These are phyloP conservation scores for Fusarium annulatum DNA, from an alignment of 2,329 filamentous ascomycete genomes.

Conservation along the genomic window DNA sequence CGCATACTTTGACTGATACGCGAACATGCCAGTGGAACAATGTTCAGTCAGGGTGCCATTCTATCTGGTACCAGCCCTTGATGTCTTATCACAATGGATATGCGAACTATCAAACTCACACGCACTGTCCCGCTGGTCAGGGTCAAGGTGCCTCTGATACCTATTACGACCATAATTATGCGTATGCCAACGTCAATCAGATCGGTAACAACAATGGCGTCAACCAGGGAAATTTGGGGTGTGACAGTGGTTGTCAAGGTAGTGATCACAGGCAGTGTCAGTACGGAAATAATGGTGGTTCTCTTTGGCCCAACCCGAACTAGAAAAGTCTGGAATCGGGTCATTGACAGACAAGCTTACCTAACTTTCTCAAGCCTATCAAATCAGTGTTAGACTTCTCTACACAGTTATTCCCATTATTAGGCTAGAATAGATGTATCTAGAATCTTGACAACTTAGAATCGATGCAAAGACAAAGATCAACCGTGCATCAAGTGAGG, in stretches of 20 bases:
- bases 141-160: not conserved
- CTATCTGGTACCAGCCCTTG: not conserved
- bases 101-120: not conserved
- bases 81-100: not conserved
- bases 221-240: not conserved
- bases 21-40: not conserved
- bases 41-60: not conserved
- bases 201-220: not conserved
- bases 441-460: rapidly evolving
- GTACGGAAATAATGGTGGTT: not conserved
- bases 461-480: not conserved
- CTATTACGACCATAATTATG: not conserved
- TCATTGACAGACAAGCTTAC: not conserved
- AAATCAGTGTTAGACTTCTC: rapidly evolving
- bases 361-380: not conserved
- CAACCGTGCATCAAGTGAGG: not conserved
- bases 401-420: rapidly evolving
- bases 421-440: rapidly evolving
- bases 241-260: not conserved
- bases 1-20: not conserved
- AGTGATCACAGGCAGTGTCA: not conserved
- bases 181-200: not conserved
- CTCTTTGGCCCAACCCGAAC: not conserved
- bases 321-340: not conserved
- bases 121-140: not conserved